Conservation (phyloP, 768 basidiomycete genomes). For the Peribolospora baueri region DNA sequence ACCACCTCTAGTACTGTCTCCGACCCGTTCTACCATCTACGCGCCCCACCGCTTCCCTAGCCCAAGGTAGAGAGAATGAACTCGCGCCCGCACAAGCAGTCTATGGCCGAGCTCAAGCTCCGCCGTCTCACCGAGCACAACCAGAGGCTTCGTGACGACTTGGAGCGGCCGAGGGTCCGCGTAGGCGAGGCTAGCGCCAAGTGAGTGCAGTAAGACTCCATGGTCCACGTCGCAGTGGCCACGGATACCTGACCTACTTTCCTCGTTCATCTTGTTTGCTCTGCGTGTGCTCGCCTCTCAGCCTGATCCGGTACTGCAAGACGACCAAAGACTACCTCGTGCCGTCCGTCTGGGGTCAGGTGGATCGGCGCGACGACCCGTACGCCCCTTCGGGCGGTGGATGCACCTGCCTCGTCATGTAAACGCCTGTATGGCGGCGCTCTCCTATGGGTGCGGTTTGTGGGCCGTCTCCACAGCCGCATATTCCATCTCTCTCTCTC, state of each 20-base stretch:
- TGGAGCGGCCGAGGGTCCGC: conserved; percentile 62
- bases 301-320: conserved; percentile 82
- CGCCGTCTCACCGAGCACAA: conserved; percentile 83
- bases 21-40: too few relatives aligned
- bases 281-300: conserved; percentile 17
- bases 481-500: too few relatives aligned
- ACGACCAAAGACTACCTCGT: conserved; percentile 75
- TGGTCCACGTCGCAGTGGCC: background rate
- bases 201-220: conserved; percentile 25
- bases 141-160: conserved; percentile 65
- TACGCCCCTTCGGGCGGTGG: conserved; percentile 27
- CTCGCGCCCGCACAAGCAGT: conserved; percentile 35
- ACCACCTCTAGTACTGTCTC: too few relatives aligned
- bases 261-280: background rate
- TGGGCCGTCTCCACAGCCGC: too few relatives aligned
- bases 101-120: conserved; percentile 94
- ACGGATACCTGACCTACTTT: background rate
- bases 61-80: too few relatives aligned
- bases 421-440: too few relatives aligned
- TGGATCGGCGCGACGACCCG: conserved; percentile 77
- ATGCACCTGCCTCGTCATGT: too few relatives aligned
- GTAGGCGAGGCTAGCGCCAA: conserved; percentile 78
- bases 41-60: background rate
- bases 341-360: conserved; percentile 88
- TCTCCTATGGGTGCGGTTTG: too few relatives aligned